Percentiles rank a stretch among this genome's conserved stretches.
These are phyloP conservation scores for Xylaria intraflava DNA, from an alignment of 495 filamentous ascomycete genomes.

Conservation along the genomic window DNA sequence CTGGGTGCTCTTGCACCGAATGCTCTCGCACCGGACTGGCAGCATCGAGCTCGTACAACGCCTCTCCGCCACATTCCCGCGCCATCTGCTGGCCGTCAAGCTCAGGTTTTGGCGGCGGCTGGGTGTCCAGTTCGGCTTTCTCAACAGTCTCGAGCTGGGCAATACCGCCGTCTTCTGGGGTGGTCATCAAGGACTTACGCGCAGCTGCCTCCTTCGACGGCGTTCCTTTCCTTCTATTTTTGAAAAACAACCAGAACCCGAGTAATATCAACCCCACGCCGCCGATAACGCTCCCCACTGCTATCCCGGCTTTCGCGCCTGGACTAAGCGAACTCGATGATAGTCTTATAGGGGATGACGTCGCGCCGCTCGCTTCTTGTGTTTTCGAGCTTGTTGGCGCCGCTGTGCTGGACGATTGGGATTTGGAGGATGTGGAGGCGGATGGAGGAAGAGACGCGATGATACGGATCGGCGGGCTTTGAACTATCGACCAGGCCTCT, in stretches of 20 bases:
- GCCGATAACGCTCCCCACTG: neutral
- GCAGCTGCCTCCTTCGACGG: neutral
- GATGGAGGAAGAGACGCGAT: neutral
- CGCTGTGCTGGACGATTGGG: neutral
- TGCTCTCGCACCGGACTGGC: neutral
- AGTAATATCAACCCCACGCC: neutral
- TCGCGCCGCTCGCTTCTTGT: too few species aligned
- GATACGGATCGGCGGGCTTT: neutral
- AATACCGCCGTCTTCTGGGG: too few species aligned
- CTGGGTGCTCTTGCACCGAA: too few species aligned
- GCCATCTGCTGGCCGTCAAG: neutral
- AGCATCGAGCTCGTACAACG: neutral
- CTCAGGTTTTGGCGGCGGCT: too few species aligned
- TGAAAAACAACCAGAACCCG: neutral
- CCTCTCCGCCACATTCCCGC: neutral
- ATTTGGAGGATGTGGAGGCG: neutral
- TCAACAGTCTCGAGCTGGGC: too few species aligned
- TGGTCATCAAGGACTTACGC: too few species aligned
- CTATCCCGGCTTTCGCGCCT: neutral
- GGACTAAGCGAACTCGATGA: neutral
- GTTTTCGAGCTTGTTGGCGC: too few species aligned
- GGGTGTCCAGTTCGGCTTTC: too few species aligned
- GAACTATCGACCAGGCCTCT: neutral
- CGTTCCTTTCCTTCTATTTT: neutral
- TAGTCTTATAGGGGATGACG: too few species aligned